phyloP scores from a whole-genome alignment of 306 rosid species.

The Crataegus laevigata region DNA sequence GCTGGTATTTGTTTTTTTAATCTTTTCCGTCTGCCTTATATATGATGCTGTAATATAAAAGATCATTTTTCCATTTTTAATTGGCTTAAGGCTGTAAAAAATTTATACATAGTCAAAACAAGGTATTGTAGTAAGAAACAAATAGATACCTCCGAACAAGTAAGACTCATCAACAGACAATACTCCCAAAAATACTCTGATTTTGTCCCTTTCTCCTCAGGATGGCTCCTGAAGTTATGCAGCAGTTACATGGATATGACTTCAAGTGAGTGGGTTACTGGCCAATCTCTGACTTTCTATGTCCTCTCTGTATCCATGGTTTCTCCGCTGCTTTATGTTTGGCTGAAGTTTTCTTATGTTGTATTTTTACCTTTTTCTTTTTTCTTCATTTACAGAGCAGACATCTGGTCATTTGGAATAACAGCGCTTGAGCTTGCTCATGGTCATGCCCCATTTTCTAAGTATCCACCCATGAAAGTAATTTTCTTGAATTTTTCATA shows the following conservation, averaged over 20 bases:
- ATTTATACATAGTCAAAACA: neutral
- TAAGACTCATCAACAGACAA: too few relatives aligned
- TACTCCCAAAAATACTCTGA: neutral
- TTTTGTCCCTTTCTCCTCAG: conserved; percentile 34
- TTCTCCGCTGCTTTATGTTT: neutral
- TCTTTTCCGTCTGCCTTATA: conserved; percentile 10
- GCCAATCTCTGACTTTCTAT: neutral
- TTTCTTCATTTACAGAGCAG: conserved; percentile 64
- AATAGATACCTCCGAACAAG: too few relatives aligned
- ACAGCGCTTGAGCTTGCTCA: conserved; percentile 99
- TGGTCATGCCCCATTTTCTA: conserved; percentile 98
- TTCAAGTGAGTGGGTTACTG: conserved; percentile 65
- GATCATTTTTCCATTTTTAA: neutral
- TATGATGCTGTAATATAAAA: neutral
- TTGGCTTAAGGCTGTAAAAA: neutral
- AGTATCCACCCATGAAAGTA: conserved; percentile 98
- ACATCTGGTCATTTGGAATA: conserved; percentile 97
- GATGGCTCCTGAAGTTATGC: conserved; percentile 99
- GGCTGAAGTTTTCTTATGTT: neutral
- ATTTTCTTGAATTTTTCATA: conserved; percentile 23
- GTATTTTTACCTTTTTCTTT: conserved; percentile 10
- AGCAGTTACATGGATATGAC: conserved; percentile 94
- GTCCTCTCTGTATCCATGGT: neutral
- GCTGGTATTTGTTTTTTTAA: conserved; percentile 57
- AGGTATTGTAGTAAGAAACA: too few relatives aligned